Conservation (phyloP, 495 filamentous ascomycete genomes). For the Stereocaulon alpinum region DNA sequence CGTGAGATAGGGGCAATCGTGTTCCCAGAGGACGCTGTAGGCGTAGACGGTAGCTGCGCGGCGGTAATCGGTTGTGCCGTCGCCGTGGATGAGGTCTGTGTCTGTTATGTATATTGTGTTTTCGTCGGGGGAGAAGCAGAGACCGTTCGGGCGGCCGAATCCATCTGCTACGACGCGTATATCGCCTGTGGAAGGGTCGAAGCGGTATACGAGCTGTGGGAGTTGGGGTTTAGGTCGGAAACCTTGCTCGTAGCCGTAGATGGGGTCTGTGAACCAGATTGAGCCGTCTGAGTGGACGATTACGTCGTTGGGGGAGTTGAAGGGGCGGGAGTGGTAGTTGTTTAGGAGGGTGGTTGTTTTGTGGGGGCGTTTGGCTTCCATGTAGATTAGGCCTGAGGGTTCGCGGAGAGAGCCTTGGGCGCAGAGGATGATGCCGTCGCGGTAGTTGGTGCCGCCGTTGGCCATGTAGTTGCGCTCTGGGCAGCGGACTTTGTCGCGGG, state of each 20-base stretch:
- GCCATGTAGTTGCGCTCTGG: slow-evolving; percentile 41
- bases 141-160: slow-evolving; percentile 39
- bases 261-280: slow-evolving; percentile 50
- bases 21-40: slow-evolving; percentile 16
- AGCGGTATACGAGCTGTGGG: slow-evolving; percentile 41
- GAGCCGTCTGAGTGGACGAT: slow-evolving; percentile 32
- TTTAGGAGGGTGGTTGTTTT: slow-evolving; percentile 28
- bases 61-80: slow-evolving; percentile 23
- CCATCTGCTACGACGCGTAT: slow-evolving; percentile 42
- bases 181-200: slow-evolving; percentile 36
- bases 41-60: slow-evolving; percentile 24
- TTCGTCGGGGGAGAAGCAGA: slow-evolving; percentile 39
- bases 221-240: slow-evolving; percentile 37
- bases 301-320: slow-evolving; percentile 41
- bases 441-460: slow-evolving; percentile 43
- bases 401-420: slow-evolving; percentile 40
- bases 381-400: slow-evolving; percentile 40
- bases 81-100: slow-evolving; percentile 30
- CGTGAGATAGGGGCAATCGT: slow-evolving; percentile 31
- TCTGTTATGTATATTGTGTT: slow-evolving; percentile 42
- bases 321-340: slow-evolving; percentile 36
- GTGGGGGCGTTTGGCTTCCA: slow-evolving; percentile 30
- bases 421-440: slow-evolving; percentile 36
- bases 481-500: slow-evolving; percentile 23
- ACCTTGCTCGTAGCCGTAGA: slow-evolving; percentile 36